Conservation (phyloP, 78 protist species). For the Dictyostelium capitatum region DNA sequence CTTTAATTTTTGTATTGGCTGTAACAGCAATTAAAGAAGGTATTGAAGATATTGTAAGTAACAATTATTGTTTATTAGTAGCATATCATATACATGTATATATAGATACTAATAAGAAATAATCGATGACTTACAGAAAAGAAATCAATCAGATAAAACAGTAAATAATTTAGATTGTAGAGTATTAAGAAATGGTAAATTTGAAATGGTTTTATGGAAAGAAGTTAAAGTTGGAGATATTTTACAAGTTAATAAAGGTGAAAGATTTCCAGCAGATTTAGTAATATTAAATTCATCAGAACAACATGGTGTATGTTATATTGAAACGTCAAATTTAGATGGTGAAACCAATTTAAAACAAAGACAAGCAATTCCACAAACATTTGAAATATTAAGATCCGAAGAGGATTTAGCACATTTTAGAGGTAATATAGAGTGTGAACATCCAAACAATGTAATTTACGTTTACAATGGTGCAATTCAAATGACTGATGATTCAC, state of each 20-base stretch:
- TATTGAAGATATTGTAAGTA: constrained; percentile 89
- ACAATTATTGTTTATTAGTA: not conserved
- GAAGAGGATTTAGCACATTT: constrained; percentile 70
- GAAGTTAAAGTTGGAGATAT: constrained; percentile 74
- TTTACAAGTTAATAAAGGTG: constrained; percentile 70
- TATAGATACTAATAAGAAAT: too few species aligned
- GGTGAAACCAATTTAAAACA: constrained; percentile 89
- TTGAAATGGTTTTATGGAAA: constrained; percentile 53
- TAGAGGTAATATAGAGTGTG: constrained; percentile 83
- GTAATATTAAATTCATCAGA: constrained; percentile 83
- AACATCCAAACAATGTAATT: constrained; percentile 88
- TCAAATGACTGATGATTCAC: constrained; percentile 29
- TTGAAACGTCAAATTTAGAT: constrained; percentile 96
- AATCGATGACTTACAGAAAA: constrained; percentile 61
- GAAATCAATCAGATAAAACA: constrained; percentile 71
- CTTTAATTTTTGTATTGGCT: constrained; percentile 87
- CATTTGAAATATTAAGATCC: constrained; percentile 56
- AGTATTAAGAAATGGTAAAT: constrained; percentile 39
- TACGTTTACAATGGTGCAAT: constrained; percentile 86
- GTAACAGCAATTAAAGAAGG: constrained; percentile 90
- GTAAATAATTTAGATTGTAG: constrained; percentile 52
- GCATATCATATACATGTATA: not conserved
- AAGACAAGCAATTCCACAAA: constrained; percentile 63
- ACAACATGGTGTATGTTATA: constrained; percentile 90
- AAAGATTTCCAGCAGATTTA: constrained; percentile 93